These are phyloP conservation scores for Meyerozyma guilliermondii DNA, from an alignment of 1,139 yeast species.

Conservation along the genomic window DNA sequence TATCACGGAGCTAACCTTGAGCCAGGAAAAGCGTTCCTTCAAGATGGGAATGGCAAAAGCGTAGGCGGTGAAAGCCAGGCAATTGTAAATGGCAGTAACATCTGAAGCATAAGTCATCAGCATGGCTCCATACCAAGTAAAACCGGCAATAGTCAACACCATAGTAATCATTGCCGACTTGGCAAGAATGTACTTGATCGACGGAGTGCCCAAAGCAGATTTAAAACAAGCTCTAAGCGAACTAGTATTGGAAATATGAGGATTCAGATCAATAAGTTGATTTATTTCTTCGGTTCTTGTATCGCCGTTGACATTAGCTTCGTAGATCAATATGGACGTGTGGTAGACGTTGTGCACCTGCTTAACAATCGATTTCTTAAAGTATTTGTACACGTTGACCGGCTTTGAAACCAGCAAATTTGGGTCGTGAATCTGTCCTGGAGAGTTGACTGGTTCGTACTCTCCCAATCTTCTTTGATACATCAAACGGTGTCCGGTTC, in stretches of 20 bases:
- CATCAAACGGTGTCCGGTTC: conserved; percentile 30
- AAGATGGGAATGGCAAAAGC: conserved; percentile 77
- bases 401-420: conserved; percentile 12
- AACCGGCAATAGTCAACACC: conserved; percentile 70
- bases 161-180: conserved; percentile 44
- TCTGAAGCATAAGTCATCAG: conserved; percentile 78
- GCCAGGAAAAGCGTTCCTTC: conserved; percentile 58
- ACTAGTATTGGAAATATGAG: conserved; percentile 34
- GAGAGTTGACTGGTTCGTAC: conserved; percentile 26
- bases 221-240: conserved; percentile 32
- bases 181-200: conserved; percentile 44
- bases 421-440: conserved; percentile 23
- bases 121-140: conserved; percentile 86
- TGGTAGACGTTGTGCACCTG: conserved; percentile 49
- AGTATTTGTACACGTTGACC: conserved; percentile 24
- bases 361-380: conserved; percentile 37
- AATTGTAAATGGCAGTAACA: conserved; percentile 85
- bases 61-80: conserved; percentile 85
- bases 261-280: conserved; percentile 34
- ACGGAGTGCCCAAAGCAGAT: conserved; percentile 36
- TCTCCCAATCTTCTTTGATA: conserved; percentile 11
- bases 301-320: conserved; percentile 34
- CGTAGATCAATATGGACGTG: conserved; percentile 46
- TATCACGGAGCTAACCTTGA: conserved; percentile 64
- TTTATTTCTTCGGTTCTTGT: conserved; percentile 31